Evolutionary conservation across 2,329 filamentous ascomycete species (phyloP).

Genomic region (Fusarium piperis): DNA sequence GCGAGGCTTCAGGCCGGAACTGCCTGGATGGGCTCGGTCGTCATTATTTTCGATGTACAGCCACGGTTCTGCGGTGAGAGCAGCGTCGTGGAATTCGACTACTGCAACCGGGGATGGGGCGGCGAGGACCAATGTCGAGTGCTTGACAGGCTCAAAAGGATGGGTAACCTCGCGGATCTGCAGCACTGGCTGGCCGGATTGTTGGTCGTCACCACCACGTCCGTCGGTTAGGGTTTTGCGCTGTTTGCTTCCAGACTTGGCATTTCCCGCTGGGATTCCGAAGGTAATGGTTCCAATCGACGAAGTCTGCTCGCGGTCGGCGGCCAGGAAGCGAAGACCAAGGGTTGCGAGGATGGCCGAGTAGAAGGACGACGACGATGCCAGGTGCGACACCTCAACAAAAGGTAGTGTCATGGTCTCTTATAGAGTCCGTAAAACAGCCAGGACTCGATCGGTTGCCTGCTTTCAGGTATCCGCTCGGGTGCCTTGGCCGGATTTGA

Average conservation of each 20-base stretch:
- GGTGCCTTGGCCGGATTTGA: conserved; percentile 30
- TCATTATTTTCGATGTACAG: conserved; percentile 50
- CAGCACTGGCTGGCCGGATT: conserved; percentile 48
- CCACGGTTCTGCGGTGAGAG: conserved; percentile 68
- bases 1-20: conserved; percentile 40
- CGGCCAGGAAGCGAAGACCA: conserved; percentile 70
- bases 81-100: conserved; percentile 75
- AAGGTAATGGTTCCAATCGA: conserved; percentile 53
- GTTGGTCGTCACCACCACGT: conserved; percentile 39
- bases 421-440: conserved; percentile 29
- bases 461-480: conserved; percentile 35
- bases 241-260: conserved; percentile 31
- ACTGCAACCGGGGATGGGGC: conserved; percentile 74
- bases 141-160: conserved; percentile 52
- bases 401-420: conserved; percentile 56
- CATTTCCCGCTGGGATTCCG: conserved; percentile 45
- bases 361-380: conserved; percentile 85
- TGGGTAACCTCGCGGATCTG: conserved; percentile 56
- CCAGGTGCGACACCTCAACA: conserved; percentile 77
- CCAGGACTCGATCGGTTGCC: conserved; percentile 34
- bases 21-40: conserved; percentile 32
- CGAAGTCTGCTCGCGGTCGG: conserved; percentile 39
- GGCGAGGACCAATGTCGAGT: conserved; percentile 70
- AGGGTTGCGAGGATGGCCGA: conserved; percentile 81
- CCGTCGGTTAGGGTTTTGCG: conserved; percentile 24